Evolutionary conservation across 108 stramenopile species (phyloP), one percentile per base, ranked within the genome.

Genomic region (Stephanodiscus minutulus): DNA sequence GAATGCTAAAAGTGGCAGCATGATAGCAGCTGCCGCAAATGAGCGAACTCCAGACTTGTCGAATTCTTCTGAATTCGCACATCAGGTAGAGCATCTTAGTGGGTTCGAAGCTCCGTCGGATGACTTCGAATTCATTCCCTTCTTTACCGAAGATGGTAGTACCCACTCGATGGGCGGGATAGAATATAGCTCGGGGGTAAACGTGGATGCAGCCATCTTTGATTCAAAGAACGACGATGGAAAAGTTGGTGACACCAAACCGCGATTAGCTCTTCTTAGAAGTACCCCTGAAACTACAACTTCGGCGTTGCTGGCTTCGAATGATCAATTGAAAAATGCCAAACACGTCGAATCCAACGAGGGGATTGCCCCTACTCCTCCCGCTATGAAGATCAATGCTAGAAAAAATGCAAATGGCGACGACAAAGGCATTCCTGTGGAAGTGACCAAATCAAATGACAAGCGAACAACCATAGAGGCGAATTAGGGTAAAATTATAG

Each of bases 401-500:
- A 53, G 2, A 25, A 53, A 53, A 24, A 21, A 8, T 53, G 15
- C 18, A 9, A 2, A 53, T 20, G 52, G 25, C 7, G 22, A 52
- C 7, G 31, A 58, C 17, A n/a, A 55, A 28, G 11, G 20, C 12
- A 33, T 20, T 52, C n/a, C n/a, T n/a, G 18, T 20, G 48, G 48
- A 49, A 17, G 48, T 49, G 48, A 52, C 50, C 7, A 24, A 11
- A 52, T 20, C 50, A 18, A 52, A 52, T 52, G 50, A 52, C 50
- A 52, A 52, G 10, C 10, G 50, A 52, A 52, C 50, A 52, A 52
- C 50, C 7, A 52, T 52, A 52, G 50, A 52, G 20, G 50, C 50
- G 22, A 52, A 52, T 52, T 52, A 52, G 18, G 7, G 20, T 8
- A 18, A 24, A 52, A 52, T 17, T 52, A 52, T 2, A n/a, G n/a